Evolutionary conservation across 1,284 basidiomycete genomes (phyloP).

Genomic region (Trichosporon sp.): DNA sequence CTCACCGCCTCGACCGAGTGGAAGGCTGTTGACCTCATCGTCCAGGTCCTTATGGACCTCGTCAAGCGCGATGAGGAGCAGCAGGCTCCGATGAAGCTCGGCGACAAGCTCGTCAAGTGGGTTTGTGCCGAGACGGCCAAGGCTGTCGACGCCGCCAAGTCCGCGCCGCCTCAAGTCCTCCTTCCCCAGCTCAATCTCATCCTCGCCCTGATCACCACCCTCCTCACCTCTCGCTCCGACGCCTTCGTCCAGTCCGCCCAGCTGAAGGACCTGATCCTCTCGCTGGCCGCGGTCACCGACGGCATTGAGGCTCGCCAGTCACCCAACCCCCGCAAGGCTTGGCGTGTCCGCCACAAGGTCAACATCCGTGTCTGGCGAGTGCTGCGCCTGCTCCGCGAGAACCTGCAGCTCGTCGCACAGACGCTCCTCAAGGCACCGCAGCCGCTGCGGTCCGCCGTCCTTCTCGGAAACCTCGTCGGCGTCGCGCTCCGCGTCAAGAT

Average conservation of each 20-base stretch:
- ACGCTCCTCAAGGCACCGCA: conserved; percentile 38
- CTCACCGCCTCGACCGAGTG: conserved; percentile 37
- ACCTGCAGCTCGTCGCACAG: conserved; percentile 43
- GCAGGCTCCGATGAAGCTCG: conserved; percentile 40
- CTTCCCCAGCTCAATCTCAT: conserved; percentile 47
- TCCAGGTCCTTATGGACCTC: conserved; percentile 41
- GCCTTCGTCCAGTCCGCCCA: conserved; percentile 38
- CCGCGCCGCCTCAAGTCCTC: conserved; percentile 38
- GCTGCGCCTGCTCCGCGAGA: conserved; percentile 40
- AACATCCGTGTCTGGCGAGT: conserved; percentile 47
- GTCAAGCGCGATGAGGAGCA: conserved; percentile 46
- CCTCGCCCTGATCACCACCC: conserved; percentile 40
- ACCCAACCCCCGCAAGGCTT: conserved; percentile 18
- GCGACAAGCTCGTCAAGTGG: conserved; percentile 54
- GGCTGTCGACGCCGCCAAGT: conserved; percentile 30
- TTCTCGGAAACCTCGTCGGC: conserved; percentile 49
- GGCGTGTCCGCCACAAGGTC: conserved; percentile 42
- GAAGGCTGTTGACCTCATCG: conserved; percentile 41
- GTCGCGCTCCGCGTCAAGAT: conserved; percentile 45
- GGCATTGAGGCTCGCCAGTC: conserved; percentile 36
- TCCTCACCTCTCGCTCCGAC: conserved; percentile 37
- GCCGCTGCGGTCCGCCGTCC: conserved; percentile 41
- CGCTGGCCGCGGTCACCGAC: conserved; percentile 48
- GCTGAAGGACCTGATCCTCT: conserved; percentile 44
- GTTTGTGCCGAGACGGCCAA: conserved; percentile 46